phyloP scores from a whole-genome alignment of 106 monocot species.

The Phalaenopsis equestris region DNA sequence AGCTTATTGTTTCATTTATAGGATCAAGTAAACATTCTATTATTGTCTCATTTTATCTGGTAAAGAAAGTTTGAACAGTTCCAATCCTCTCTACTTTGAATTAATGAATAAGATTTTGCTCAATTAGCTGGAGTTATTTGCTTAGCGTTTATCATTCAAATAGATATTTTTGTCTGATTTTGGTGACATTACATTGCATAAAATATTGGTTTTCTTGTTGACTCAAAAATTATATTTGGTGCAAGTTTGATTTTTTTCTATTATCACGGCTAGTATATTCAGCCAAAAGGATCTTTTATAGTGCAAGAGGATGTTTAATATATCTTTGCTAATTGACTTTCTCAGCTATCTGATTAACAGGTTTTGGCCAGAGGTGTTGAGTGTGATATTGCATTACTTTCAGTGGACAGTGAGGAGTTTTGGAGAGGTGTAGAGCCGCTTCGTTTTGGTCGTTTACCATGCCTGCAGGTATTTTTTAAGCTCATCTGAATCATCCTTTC shows the following conservation, averaged over 20 bases:
- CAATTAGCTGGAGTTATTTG: no score
- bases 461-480: slow-evolving; percentile 67
- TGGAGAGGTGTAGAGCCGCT: slow-evolving; percentile 93
- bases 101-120: no score
- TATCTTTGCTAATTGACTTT: slow-evolving; percentile 21
- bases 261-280: background rate
- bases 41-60: no score
- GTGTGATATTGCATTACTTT: slow-evolving; percentile 91
- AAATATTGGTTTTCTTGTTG: no score
- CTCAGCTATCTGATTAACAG: slow-evolving; percentile 51
- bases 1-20: no score
- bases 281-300: background rate
- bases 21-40: no score
- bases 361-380: slow-evolving; percentile 94
- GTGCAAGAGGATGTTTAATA: background rate
- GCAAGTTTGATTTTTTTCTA: background rate
- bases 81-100: no score
- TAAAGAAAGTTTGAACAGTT: no score
- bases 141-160: no score
- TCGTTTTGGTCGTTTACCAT: slow-evolving; percentile 72
- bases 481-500: background rate
- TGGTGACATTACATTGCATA: no score
- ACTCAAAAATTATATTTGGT: no score
- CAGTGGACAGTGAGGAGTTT: slow-evolving; percentile 91
- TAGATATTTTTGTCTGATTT: no score